Evolutionary conservation across 2,329 filamentous ascomycete genomes (phyloP), one percentile per base, ranked within the genome.

Genomic region (Westerdykella sp.): DNA sequence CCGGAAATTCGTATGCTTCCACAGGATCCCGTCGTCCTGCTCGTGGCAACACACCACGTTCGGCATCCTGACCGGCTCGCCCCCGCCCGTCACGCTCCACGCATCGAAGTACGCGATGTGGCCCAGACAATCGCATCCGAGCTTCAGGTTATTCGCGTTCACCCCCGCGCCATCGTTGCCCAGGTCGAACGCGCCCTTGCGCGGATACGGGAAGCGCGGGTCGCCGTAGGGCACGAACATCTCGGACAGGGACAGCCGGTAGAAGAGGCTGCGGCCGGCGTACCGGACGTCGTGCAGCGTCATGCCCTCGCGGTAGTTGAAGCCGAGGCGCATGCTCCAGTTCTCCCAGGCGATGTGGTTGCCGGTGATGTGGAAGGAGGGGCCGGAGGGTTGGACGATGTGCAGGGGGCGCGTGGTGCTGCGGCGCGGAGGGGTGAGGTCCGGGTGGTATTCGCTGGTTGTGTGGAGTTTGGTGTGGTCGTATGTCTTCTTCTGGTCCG

Each of bases 11-110:
- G 57, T 62, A 38, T 62, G 58, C 43, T 62, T 62, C 55, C 55
- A 60, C 18, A 51, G 42, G 13, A 59, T 60, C 1, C 57, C 54
- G 13, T 56, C 50, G 23, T 62, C 58, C 70, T 95, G 88, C 66
- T 95, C 89, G 68, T 70, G 71, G 40, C 62, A 63, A 54, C 70
- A 73, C 13, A 73, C 51, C 0, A 66, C 68, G 37, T 73, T 73
- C 0, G 66, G 67, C 2, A 69, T 50, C 16, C 64, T 61, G 6
- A 69, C 40, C 1, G 69, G 61, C 2, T 66, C 59, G 0, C 69
- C 69, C 0, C 47, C 43, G 3, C 49, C 43, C 1, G 64, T 67
- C 28, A 57, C 63, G 41, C 67, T 62, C 57, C 60, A 69, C 9
- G 56, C 65, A 39, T 69, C 62, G 32, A 72, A 70, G 43, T 73